phyloP scores from a whole-genome alignment of 305 asterid genomes.

The Petunia hybrid region DNA sequence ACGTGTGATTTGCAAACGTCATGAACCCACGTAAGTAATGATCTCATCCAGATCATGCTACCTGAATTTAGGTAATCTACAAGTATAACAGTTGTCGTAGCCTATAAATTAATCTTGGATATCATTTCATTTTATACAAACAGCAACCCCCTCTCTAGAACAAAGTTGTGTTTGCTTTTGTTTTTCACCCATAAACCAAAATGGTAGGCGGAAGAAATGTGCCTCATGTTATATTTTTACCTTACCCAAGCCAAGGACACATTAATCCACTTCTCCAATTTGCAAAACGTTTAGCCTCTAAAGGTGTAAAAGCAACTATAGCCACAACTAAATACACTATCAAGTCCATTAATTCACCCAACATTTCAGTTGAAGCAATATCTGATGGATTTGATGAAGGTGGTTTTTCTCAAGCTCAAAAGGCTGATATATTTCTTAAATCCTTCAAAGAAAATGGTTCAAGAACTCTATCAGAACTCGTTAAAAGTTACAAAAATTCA shows the following conservation, averaged over 20 bases:
- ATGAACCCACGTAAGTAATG: neutral
- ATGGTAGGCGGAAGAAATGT: neutral
- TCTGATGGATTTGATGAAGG: slow-evolving; percentile 69
- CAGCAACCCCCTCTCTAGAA: neutral
- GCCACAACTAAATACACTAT: slow-evolving; percentile 62
- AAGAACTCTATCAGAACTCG: slow-evolving; percentile 49
- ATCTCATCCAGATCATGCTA: neutral
- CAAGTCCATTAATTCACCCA: slow-evolving; percentile 42
- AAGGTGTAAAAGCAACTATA: slow-evolving; percentile 59
- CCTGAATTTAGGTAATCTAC: neutral
- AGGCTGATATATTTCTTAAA: slow-evolving; percentile 43
- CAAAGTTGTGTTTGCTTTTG: neutral
- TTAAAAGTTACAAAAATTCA: slow-evolving; percentile 38
- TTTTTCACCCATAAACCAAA: neutral
- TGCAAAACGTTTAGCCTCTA: slow-evolving; percentile 65
- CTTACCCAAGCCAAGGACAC: slow-evolving; percentile 78
- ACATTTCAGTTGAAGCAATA: slow-evolving; percentile 54
- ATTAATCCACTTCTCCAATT: slow-evolving; percentile 76
- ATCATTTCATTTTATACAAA: neutral
- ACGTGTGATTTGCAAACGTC: neutral
- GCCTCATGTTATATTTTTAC: slow-evolving; percentile 52
- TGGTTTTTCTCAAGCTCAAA: slow-evolving; percentile 40
- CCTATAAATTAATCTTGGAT: neutral
- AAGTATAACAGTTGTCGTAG: neutral
- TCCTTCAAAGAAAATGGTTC: slow-evolving; percentile 59